Percentiles rank a stretch among this genome's conserved stretches.
These are phyloP conservation scores for Sporothrix curviconia DNA, from an alignment of 2,329 filamentous ascomycete species.

Conservation along the genomic window DNA sequence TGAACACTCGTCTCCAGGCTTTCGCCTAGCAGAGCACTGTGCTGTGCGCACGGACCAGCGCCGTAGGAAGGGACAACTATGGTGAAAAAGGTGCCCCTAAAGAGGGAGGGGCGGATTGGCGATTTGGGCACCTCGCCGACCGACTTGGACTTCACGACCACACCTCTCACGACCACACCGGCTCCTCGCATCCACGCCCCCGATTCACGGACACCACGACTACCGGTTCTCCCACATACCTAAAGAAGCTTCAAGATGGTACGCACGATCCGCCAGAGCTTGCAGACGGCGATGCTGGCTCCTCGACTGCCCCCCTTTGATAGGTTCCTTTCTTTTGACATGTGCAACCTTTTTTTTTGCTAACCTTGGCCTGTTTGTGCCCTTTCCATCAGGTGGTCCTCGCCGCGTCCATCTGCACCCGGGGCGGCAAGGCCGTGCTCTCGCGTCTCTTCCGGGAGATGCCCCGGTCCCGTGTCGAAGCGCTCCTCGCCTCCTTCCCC, in stretches of 20 bases:
- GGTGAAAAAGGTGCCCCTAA: constrained; percentile 19
- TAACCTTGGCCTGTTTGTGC: background rate
- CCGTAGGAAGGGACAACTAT: constrained; percentile 21
- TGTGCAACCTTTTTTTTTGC: constrained; percentile 9
- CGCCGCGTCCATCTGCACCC: constrained; percentile 96
- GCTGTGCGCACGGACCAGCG: constrained; percentile 17
- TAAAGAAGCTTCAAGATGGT: constrained; percentile 12
- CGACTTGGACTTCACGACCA: constrained; percentile 10
- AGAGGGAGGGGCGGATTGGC: constrained; percentile 17
- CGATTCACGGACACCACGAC: background rate
- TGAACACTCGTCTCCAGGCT: no score
- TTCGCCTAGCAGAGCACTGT: background rate
- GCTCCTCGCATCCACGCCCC: background rate
- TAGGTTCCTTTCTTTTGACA: background rate
- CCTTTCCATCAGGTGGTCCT: constrained; percentile 70
- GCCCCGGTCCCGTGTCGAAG: constrained; percentile 92
- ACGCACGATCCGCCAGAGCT: background rate
- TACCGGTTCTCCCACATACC: background rate
- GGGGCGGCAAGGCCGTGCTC: constrained; percentile 95
- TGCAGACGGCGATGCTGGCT: background rate
- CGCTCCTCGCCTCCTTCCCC: constrained; percentile 90
- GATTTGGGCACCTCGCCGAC: constrained; percentile 12
- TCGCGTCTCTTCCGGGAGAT: constrained; percentile 98
- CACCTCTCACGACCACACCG: background rate
- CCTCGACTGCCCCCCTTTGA: background rate